Evolutionary conservation across 192 early-diverging fungal genomes (phyloP).

Genomic region (Dissophora globulifera): DNA sequence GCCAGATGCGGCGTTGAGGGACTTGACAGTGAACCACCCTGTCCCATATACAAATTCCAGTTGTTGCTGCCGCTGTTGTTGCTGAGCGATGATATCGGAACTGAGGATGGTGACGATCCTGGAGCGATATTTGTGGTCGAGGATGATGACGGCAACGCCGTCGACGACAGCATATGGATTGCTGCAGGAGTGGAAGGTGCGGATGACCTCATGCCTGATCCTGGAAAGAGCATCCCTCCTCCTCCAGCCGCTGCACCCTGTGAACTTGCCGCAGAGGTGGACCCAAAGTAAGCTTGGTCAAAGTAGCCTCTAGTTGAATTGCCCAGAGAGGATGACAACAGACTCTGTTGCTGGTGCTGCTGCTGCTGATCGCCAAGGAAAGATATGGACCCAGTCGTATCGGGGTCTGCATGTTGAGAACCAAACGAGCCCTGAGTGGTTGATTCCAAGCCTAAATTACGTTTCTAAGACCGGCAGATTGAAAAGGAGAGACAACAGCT

Average conservation of each 20-base stretch:
- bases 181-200: constrained; percentile 29
- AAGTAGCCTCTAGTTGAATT: constrained; percentile 24
- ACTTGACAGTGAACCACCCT: constrained; percentile 35
- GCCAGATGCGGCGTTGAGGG: constrained; percentile 24
- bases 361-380: not conserved
- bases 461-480: constrained; percentile 44
- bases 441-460: constrained; percentile 39
- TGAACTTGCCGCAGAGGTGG: constrained; percentile 3
- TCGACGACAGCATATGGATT: not conserved
- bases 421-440: constrained; percentile 20
- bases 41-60: constrained; percentile 24
- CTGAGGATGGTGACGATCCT: not conserved
- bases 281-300: constrained; percentile 19
- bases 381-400: constrained; percentile 26
- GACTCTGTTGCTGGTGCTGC: constrained; percentile 3
- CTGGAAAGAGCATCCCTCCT: not conserved
- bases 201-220: not conserved
- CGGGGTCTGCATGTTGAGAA: constrained; percentile 13
- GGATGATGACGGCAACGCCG: not conserved
- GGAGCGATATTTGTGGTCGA: not conserved
- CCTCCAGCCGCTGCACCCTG: not conserved
- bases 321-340: constrained; percentile 3
- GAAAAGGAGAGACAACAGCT: not conserved
- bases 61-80: not conserved
- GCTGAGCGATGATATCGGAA: not conserved